Evolutionary conservation across 306 rosid species (phyloP).

Genomic region (Rosa chinensis): DNA sequence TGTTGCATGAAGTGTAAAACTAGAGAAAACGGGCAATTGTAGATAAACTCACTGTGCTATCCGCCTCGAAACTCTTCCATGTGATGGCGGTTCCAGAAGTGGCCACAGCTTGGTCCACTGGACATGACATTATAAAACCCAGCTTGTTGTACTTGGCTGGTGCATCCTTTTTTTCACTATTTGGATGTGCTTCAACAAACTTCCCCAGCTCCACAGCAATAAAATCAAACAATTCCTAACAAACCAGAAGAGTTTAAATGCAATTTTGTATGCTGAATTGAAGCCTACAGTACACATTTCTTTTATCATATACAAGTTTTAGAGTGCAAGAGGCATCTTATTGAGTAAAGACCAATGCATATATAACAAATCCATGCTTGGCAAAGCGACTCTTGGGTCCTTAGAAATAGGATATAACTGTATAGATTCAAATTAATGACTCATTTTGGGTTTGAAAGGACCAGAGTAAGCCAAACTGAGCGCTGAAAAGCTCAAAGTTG

Average conservation of each 20-base stretch:
- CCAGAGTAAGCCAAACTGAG: background rate
- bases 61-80: conserved; percentile 42
- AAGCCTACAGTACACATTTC: background rate
- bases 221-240: conserved; percentile 50
- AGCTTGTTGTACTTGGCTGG: conserved; percentile 33
- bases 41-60: conserved; percentile 51
- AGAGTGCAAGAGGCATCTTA: background rate
- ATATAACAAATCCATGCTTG: too few relatives aligned
- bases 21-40: background rate
- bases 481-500: too few relatives aligned
- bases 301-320: background rate
- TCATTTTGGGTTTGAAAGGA: too few relatives aligned
- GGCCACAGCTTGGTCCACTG: conserved; percentile 30
- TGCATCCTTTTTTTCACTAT: conserved; percentile 1
- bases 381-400: too few relatives aligned
- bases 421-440: too few relatives aligned
- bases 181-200: conserved; percentile 46
- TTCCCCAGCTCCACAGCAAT: conserved; percentile 58
- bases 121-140: conserved; percentile 58
- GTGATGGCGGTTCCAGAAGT: conserved; percentile 39
- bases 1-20: background rate
- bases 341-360: too few relatives aligned
- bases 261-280: background rate
- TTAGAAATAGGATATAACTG: too few relatives aligned
- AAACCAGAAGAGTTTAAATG: conserved; percentile 1